Conservation (phyloP, 331 rosid genomes). For the Acacia concinna region DNA sequence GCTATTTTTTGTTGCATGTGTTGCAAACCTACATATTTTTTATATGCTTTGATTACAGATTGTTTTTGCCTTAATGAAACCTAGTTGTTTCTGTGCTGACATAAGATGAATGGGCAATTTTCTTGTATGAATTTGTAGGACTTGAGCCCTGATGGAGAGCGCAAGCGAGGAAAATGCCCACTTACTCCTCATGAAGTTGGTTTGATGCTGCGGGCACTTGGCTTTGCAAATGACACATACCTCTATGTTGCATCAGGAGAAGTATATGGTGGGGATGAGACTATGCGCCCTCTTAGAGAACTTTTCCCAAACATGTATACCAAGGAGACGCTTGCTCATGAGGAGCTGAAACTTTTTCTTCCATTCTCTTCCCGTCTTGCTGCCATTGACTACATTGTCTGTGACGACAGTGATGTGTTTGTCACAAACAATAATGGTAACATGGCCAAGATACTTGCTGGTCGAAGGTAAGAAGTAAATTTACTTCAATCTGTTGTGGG, state of each 20-base stretch:
- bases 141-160: conserved; percentile 78
- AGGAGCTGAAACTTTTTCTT: conserved; percentile 79
- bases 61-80: not conserved
- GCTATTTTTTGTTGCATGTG: conserved; percentile 14
- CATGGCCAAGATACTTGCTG: conserved; percentile 98
- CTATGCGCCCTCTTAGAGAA: conserved; percentile 82
- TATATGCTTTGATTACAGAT: not conserved
- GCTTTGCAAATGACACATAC: conserved; percentile 78
- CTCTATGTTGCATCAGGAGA: conserved; percentile 97
- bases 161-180: conserved; percentile 97
- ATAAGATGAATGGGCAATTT: conserved; percentile 28
- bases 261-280: conserved; percentile 97
- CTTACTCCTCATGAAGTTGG: conserved; percentile 95
- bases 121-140: conserved; percentile 51
- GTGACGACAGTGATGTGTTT: conserved; percentile 94
- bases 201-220: conserved; percentile 89
- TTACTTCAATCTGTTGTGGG: not conserved
- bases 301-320: conserved; percentile 91
- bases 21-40: not conserved
- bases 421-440: conserved; percentile 96
- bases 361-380: conserved; percentile 93
- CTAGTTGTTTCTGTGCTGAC: conserved; percentile 23
- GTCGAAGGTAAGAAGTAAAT: conserved; percentile 65
- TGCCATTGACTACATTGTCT: conserved; percentile 89
- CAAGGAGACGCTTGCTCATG: conserved; percentile 84